Evolutionary conservation across 768 basidiomycete species (phyloP).

Genomic region (Leccinum subtestaceum): DNA sequence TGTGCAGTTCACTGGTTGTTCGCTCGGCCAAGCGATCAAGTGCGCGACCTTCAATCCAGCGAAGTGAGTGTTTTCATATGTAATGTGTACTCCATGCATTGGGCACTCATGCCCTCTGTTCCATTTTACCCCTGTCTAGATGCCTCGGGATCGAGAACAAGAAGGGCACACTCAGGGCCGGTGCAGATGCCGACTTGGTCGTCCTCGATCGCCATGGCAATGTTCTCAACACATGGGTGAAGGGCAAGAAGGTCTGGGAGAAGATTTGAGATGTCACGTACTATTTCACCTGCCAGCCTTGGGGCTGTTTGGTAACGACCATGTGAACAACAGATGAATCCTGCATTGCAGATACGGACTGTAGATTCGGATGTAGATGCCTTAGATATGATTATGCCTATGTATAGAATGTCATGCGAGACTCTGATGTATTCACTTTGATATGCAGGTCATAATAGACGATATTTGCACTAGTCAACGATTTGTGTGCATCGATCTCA

Average conservation of each 20-base stretch:
- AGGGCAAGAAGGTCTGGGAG: slow-evolving; percentile 70
- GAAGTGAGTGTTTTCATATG: slow-evolving; percentile 41
- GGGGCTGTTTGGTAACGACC: background rate
- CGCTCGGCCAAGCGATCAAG: slow-evolving; percentile 78
- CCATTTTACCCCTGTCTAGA: slow-evolving; percentile 32
- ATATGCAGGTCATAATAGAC: background rate
- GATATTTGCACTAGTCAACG: background rate
- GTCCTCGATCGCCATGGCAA: slow-evolving; percentile 68
- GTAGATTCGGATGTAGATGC: background rate
- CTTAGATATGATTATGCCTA: background rate
- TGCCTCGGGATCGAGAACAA: slow-evolving; percentile 74
- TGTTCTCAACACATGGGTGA: slow-evolving; percentile 73
- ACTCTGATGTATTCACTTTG: background rate
- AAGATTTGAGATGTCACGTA: slow-evolving; percentile 22
- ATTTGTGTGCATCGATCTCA: background rate
- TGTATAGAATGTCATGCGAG: background rate
- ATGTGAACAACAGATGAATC: background rate
- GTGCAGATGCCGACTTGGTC: slow-evolving; percentile 84
- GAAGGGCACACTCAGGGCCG: slow-evolving; percentile 78
- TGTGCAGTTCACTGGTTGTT: slow-evolving; percentile 77
- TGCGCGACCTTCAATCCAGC: slow-evolving; percentile 88
- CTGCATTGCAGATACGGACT: background rate
- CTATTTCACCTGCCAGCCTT: background rate
- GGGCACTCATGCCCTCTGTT: background rate
- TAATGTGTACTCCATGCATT: background rate